A percentile compares a stretch with the other conserved stretches of the same genome.
These are phyloP conservation scores for Xylaria hypoxylon DNA, from an alignment of 2,329 filamentous ascomycete species.

Conservation along the genomic window DNA sequence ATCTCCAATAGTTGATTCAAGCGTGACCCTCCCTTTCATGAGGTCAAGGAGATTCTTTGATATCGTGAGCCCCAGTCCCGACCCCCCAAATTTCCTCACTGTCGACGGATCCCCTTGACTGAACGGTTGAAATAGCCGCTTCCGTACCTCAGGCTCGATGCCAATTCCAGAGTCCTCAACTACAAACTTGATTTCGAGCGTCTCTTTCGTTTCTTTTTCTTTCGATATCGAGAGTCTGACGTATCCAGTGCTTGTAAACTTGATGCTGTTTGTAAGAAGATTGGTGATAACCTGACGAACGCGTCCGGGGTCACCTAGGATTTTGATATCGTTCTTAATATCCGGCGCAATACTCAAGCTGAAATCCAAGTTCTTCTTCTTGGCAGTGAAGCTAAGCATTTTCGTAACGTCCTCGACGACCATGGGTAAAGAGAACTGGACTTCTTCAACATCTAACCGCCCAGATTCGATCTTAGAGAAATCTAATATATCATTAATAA, in stretches of 20 bases:
- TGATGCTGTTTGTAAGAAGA: slow-evolving; percentile 9
- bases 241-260: not conserved
- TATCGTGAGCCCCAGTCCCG: slow-evolving; percentile 5
- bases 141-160: not conserved
- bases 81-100: slow-evolving; percentile 3
- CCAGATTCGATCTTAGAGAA: slow-evolving; percentile 14
- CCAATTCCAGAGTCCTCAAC: slow-evolving; percentile 13
- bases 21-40: not conserved
- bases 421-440: slow-evolving; percentile 3
- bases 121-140: not conserved
- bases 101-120: slow-evolving; percentile 11
- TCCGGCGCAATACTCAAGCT: not conserved
- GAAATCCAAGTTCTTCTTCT: slow-evolving; percentile 4
- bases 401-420: not conserved
- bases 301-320: slow-evolving; percentile 4
- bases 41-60: slow-evolving; percentile 3
- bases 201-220: not conserved
- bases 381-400: not conserved
- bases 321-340: not conserved
- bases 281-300: slow-evolving; percentile 4
- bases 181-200: slow-evolving; percentile 2
- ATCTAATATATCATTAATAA: slow-evolving; percentile 8
- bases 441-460: not conserved
- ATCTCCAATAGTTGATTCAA: not conserved
- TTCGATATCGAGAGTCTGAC: slow-evolving; percentile 1